phyloP scores from a whole-genome alignment of 139 green algal genomes.

The Tetratostichococcus sp. region DNA sequence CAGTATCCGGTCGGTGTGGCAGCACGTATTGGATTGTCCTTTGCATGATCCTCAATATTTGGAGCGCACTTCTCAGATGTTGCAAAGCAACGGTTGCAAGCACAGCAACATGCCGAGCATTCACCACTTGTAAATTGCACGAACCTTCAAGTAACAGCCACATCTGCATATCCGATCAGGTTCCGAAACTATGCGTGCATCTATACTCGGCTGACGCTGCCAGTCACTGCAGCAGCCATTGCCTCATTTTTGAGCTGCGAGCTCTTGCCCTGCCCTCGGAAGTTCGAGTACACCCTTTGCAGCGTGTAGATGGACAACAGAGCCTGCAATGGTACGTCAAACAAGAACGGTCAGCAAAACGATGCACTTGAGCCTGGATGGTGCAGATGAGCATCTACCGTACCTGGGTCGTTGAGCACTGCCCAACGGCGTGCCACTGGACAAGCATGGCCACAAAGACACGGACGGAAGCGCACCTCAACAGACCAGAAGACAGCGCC shows the following conservation, averaged over 20 bases:
- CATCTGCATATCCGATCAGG: too few relatives aligned
- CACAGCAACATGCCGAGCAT: too few relatives aligned
- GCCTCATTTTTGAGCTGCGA: slow-evolving; percentile 17
- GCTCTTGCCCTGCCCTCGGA: slow-evolving; percentile 34
- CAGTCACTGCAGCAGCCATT: neutral
- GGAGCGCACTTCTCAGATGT: too few relatives aligned
- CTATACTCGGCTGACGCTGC: neutral
- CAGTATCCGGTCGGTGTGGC: too few relatives aligned
- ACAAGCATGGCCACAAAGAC: too few relatives aligned
- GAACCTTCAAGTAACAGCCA: too few relatives aligned
- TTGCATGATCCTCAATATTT: too few relatives aligned
- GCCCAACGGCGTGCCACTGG: too few relatives aligned
- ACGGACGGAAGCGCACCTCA: slow-evolving; percentile 22
- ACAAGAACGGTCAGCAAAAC: neutral
- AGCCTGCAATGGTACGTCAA: neutral
- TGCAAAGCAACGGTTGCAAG: too few relatives aligned
- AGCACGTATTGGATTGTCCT: too few relatives aligned
- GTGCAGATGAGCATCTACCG: neutral
- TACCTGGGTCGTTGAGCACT: too few relatives aligned
- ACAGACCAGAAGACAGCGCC: slow-evolving; percentile 40
- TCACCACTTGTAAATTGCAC: too few relatives aligned
- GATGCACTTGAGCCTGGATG: neutral
- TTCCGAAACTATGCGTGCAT: neutral
- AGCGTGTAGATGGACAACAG: slow-evolving; percentile 21
- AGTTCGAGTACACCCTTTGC: slow-evolving; percentile 39